Evolutionary conservation across 805 yeast genomes (phyloP).

Genomic region (Candida ulmi): DNA sequence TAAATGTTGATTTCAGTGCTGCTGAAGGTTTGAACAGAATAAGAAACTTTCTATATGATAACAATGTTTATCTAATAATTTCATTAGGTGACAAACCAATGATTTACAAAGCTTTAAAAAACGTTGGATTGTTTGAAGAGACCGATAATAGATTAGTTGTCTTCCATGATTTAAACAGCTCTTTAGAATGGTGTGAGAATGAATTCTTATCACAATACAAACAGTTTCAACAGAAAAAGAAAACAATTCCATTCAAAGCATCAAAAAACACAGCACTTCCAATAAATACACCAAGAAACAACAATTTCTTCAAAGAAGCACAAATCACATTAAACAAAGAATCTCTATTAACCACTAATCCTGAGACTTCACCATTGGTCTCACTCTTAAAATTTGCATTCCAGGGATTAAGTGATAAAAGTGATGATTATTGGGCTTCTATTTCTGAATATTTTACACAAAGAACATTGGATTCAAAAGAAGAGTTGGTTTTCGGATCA

Average conservation of each 20-base stretch:
- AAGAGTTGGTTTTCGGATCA: slow-evolving; percentile 38
- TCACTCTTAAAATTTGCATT: slow-evolving; percentile 41
- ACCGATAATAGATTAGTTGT: slow-evolving; percentile 43
- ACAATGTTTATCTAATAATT: slow-evolving; percentile 64
- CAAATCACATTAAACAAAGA: slow-evolving; percentile 26
- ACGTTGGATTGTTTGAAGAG: slow-evolving; percentile 66
- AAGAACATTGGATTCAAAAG: slow-evolving; percentile 44
- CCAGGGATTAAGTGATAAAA: slow-evolving; percentile 36
- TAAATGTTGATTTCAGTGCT: slow-evolving; percentile 84
- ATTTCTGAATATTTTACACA: slow-evolving; percentile 52
- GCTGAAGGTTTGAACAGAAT: slow-evolving; percentile 93
- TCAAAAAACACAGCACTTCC: slow-evolving; percentile 10
- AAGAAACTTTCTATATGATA: slow-evolving; percentile 67
- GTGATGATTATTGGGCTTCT: slow-evolving; percentile 56
- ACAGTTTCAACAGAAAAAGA: slow-evolving; percentile 21
- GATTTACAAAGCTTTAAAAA: slow-evolving; percentile 66
- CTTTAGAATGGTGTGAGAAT: slow-evolving; percentile 96
- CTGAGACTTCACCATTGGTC: slow-evolving; percentile 11
- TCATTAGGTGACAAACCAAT: slow-evolving; percentile 71
- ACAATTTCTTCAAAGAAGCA: slow-evolving; percentile 34
- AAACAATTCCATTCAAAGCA: background rate
- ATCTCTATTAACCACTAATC: slow-evolving; percentile 15
- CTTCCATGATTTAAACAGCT: slow-evolving; percentile 76
- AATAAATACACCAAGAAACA: slow-evolving; percentile 35
- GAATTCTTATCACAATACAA: slow-evolving; percentile 52